Evolutionary conservation across 352 stramenopile species (phyloP), one percentile per base, ranked within the genome.

Genomic region (Stramenopiles sp.): DNA sequence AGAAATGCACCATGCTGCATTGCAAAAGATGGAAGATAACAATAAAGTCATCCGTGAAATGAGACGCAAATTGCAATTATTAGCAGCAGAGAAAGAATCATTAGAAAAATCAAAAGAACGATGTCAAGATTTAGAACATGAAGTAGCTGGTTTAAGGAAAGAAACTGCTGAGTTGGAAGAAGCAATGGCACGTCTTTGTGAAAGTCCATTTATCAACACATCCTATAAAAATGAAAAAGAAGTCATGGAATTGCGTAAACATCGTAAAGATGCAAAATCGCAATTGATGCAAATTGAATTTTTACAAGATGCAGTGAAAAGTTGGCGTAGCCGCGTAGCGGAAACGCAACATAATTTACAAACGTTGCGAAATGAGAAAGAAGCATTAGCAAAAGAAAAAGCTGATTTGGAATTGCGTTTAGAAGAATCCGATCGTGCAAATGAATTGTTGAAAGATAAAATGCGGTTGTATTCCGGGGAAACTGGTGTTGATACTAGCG

Each of bases 151-250:
- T 74, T 80, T 95, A 0, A 84, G 86, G 0, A 86, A 93, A 4
- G 86, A 86, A 65, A 96, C 95, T 79, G 85, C 86, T 7, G 89
- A 87, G 31, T 83, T 97, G 0, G 92, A 97, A 82, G 87, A 95
- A 23, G 84, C 91, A 1, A 94, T 96, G 84, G 94, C 88, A 30
- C 85, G 85, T 13, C 82, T 97, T 20, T 97, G 92, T 79, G 91
- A 97, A 79, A 95, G 89, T 30, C 92, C 92, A 7, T 97, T 97
- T 82, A 95, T 97, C 31, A 92, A 92, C 79, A 88, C 96, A 65
- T 90, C 90, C 0, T 95, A 93, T 74, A 86, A 93, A 80, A 85
- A 87, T 0, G 78, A 43, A 38, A 63, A 81, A 78, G 27, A 53
- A 23, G 13, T 74, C 69, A 30, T 80, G 20, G 31, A 20, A 79